Conservation (phyloP, 208 protist genomes). For the Crithidia brevicula region DNA sequence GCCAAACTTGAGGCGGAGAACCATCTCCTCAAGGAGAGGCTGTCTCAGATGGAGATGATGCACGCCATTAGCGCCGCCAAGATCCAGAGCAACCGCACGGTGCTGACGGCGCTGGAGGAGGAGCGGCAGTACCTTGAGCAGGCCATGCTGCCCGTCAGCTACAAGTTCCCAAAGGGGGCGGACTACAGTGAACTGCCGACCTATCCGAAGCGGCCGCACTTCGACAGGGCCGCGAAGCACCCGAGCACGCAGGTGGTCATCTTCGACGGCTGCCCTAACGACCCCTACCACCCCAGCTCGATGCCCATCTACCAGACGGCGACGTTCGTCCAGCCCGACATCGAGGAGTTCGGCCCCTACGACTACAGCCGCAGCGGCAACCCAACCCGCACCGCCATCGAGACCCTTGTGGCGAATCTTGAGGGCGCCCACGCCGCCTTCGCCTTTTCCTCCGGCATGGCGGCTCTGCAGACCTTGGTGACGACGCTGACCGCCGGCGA, state of each 20-base stretch:
- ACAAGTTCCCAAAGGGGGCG: conserved; percentile 33
- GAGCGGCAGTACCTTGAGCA: conserved; percentile 54
- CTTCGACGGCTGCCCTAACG: conserved; percentile 90
- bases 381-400: conserved; percentile 92
- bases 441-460: conserved; percentile 90
- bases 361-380: conserved; percentile 95
- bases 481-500: conserved; percentile 77
- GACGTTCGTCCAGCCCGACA: conserved; percentile 91
- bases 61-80: conserved; percentile 54
- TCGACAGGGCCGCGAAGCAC: conserved; percentile 65
- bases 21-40: conserved; percentile 46
- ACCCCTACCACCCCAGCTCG: conserved; percentile 89
- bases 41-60: conserved; percentile 58
- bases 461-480: conserved; percentile 85
- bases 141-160: conserved; percentile 41
- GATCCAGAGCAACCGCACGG: conserved; percentile 38
- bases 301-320: conserved; percentile 92
- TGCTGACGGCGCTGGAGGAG: conserved; percentile 59
- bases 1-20: conserved; percentile 55
- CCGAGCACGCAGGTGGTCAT: conserved; percentile 78
- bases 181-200: conserved; percentile 74
- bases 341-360: conserved; percentile 83
- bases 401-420: conserved; percentile 90
- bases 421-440: conserved; percentile 91
- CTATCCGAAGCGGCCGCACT: conserved; percentile 77